phyloP scores from a whole-genome alignment of 805 yeast species.

The Yamadazyma philogaea region DNA sequence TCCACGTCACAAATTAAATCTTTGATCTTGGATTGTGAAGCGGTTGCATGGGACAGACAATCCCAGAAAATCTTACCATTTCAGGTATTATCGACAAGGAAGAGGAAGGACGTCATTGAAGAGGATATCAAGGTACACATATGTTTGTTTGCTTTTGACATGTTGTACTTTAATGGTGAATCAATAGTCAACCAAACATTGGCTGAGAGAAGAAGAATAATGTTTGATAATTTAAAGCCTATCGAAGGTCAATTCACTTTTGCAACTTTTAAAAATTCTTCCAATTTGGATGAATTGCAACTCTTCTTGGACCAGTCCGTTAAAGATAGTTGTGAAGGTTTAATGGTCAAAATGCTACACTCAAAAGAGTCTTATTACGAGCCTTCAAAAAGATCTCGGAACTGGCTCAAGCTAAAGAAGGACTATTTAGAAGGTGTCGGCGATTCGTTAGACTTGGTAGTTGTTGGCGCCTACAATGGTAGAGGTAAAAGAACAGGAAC shows the following conservation, averaged over 20 bases:
- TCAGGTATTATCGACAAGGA: conserved; percentile 89
- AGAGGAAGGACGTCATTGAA: conserved; percentile 86
- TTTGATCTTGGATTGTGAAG: conserved; percentile 90
- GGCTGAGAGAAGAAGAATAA: conserved; percentile 61
- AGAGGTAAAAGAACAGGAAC: conserved; percentile 92
- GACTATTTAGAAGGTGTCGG: conserved; percentile 95
- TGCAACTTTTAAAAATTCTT: conserved; percentile 72
- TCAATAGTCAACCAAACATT: conserved; percentile 66
- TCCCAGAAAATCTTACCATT: conserved; percentile 83
- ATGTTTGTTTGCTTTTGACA: conserved; percentile 89
- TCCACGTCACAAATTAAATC: conserved; percentile 28
- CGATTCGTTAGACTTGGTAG: conserved; percentile 90
- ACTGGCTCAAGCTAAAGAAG: conserved; percentile 94
- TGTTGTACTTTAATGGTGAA: conserved; percentile 70
- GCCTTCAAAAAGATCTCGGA: conserved; percentile 91
- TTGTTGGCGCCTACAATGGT: conserved; percentile 91
- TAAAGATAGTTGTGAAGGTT: conserved; percentile 87
- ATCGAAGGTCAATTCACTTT: conserved; percentile 77
- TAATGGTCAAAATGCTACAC: conserved; percentile 88
- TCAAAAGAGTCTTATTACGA: conserved; percentile 83
- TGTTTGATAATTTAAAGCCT: conserved; percentile 54
- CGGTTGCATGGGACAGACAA: conserved; percentile 93
- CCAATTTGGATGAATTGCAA: conserved; percentile 73
- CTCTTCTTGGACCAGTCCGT: conserved; percentile 83
- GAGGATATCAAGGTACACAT: conserved; percentile 87